Evolutionary conservation across 2,329 filamentous ascomycete species (phyloP), one percentile per base, ranked within the genome.

Genomic region (Epichloe glyceriae): DNA sequence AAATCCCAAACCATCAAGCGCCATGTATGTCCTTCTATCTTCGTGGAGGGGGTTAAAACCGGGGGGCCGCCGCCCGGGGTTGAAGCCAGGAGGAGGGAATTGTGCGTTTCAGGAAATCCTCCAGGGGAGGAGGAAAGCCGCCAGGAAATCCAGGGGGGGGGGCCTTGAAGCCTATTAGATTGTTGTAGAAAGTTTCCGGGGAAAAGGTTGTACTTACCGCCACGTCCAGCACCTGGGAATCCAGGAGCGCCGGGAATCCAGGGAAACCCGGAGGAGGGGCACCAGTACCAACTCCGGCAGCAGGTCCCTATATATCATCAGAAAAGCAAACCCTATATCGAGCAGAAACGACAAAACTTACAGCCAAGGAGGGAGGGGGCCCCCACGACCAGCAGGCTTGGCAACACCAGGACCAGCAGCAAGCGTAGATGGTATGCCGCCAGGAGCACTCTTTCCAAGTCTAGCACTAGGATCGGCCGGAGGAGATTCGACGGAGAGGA

Each of bases 401-500:
- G 88, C 85, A 58, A 97, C 88, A 62, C 93, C 93, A 56, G 90
- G 87, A 47, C 93, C 93, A 58, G 88, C 80, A 54, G 84, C 77
- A 59, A 96, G 75, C 38, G 85, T 81, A 49, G 85, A 80, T 41
- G 85, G 73, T 37, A 79, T 75, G 52, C 83, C 85, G 53, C 83
- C 80, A 34, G 85, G 76, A 33, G 81, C 81, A 57, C 78, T 80
- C 67, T 86, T 85, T 63, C 90, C 93, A 55, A 98, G 79, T 69
- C 93, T 81, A 46, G 91, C 83, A 60, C 89, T 88, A 50, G 93
- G 91, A 63, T 98, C 93, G 61, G 90, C 88, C 10, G 94, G 91
- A 45, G 93, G 91, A 52, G 91, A 94, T 65, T 98, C 94, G 56
- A 96, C 90, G 8, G 91, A 95, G 54, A 95, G 80, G 90, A 95